phyloP scores from a whole-genome alignment of 352 stramenopile genomes.

The Pythium oligandrum region DNA sequence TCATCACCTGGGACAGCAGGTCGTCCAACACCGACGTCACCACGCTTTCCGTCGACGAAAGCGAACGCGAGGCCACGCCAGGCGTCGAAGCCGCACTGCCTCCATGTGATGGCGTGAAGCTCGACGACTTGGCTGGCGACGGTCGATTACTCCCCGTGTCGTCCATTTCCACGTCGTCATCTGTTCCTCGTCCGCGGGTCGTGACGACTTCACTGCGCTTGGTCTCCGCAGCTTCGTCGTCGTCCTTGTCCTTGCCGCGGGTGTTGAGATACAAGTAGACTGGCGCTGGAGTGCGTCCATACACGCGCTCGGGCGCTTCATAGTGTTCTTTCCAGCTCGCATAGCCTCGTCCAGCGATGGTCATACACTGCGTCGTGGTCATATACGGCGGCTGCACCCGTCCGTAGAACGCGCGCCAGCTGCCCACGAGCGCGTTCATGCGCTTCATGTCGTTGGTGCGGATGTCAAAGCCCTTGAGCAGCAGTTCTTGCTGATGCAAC shows the following conservation, averaged over 20 bases:
- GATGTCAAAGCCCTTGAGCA: background rate
- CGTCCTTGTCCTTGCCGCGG: constrained; percentile 1
- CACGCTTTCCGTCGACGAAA: no score
- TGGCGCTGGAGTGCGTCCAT: constrained; percentile 22
- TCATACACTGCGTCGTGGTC: background rate
- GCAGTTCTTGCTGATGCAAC: constrained; percentile 4
- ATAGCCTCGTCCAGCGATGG: constrained; percentile 7
- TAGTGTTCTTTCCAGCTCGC: constrained; percentile 6
- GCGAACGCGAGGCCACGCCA: no score
- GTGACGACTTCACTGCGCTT: constrained; percentile 1
- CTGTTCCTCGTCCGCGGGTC: constrained; percentile 4
- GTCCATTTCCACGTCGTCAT: constrained; percentile 30
- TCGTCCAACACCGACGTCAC: no score
- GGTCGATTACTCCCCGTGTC: no score
- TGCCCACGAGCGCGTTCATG: constrained; percentile 1
- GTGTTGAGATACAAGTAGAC: constrained; percentile 58
- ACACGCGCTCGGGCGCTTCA: constrained; percentile 1
- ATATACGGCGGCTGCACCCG: constrained; percentile 6
- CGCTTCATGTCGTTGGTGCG: constrained; percentile 2
- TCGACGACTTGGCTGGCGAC: no score
- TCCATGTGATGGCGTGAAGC: no score
- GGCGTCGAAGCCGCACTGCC: no score
- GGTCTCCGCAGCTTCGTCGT: background rate
- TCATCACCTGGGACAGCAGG: no score
- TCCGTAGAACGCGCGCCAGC: constrained; percentile 10